Evolutionary conservation across 2,329 filamentous ascomycete species (phyloP).

Genomic region (Phaeosphaeriaceae sp.): DNA sequence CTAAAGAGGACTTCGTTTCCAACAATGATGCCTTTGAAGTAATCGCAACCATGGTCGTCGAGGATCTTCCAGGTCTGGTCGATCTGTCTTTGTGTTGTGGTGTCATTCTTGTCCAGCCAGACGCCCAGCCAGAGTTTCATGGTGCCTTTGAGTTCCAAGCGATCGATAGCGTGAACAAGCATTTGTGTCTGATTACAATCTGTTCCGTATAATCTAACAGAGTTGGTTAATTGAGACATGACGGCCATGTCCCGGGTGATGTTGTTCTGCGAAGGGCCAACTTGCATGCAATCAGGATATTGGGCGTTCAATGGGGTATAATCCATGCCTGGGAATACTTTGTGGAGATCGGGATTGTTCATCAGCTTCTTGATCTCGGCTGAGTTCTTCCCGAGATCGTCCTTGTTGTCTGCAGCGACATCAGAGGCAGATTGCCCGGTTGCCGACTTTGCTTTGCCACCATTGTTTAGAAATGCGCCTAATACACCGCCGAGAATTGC

Average conservation of each 20-base stretch:
- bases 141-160: conserved; percentile 68
- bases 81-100: conserved; percentile 84
- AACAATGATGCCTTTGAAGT: conserved; percentile 67
- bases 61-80: conserved; percentile 84
- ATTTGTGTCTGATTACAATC: conserved; percentile 98
- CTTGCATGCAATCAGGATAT: conserved; percentile 79
- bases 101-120: conserved; percentile 84
- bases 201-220: conserved; percentile 87
- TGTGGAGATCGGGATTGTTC: conserved; percentile 82
- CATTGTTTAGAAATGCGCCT: conserved; percentile 70
- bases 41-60: conserved; percentile 61
- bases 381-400: conserved; percentile 76
- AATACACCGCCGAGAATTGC: conserved; percentile 77
- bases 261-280: conserved; percentile 90
- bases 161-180: conserved; percentile 81
- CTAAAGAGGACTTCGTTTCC: conserved; percentile 69
- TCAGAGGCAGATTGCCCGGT: conserved; percentile 32
- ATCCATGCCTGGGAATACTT: conserved; percentile 93
- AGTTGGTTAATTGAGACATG: conserved; percentile 86
- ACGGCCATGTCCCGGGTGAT: conserved; percentile 90
- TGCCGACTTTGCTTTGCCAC: conserved; percentile 28
- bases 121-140: conserved; percentile 95
- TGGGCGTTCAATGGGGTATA: conserved; percentile 93
- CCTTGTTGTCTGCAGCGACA: conserved; percentile 70
- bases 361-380: conserved; percentile 79